Base-by-base conservation (phyloP, 352 stramenopile species). In the Globisporangium ultimum region DNA sequence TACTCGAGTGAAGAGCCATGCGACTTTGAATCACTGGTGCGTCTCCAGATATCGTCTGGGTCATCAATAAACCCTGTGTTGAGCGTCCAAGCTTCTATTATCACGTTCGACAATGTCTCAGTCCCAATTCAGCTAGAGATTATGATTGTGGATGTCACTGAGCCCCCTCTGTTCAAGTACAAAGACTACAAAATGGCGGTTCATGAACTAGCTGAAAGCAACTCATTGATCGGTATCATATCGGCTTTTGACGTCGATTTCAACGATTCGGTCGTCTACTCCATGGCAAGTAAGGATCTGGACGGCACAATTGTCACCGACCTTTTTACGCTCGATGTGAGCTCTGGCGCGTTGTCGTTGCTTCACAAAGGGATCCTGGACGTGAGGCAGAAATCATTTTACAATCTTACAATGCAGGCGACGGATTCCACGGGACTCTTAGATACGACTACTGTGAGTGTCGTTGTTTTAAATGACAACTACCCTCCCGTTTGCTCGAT, bases 391-490 rank as follows among this genome's bases (percentile, higher is more conserved):
- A n/a, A 53, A 15, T 43, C 54, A 2, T 43, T 34, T 3, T 53
- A 53, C 34, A 53, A 21, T 13, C 3, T 60, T 14, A 41, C 43
- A 10, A 13, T 60, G 14, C 11, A 38, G 21, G 54, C 14, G 8
- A 54, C 54, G 1, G 54, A 60, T 22, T 41, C 45, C n/a, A 60
- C 45, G 14, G 54, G 54, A 15, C 58, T 88, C 4, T 59, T 22
- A 9, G 62, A 61, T 24, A 66, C 34, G 0, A 42, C 52, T 0
- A 38, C 12, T 6, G 60, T 83, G 5, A 18, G 50, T 4, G 57
- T 88, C 36, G 58, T 53, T 0, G 60, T 84, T 14, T 41, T 84
- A 13, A 67, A 80, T 34, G 73, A 86, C 49, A 88, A 88, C 21
- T 64, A 88, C 21, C 59, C 71, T 3, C 78, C 78, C 0, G 47